Evolutionary conservation across 768 basidiomycete genomes (phyloP), one percentile per base, ranked within the genome.

Genomic region (Lanmaoa rubissima): DNA sequence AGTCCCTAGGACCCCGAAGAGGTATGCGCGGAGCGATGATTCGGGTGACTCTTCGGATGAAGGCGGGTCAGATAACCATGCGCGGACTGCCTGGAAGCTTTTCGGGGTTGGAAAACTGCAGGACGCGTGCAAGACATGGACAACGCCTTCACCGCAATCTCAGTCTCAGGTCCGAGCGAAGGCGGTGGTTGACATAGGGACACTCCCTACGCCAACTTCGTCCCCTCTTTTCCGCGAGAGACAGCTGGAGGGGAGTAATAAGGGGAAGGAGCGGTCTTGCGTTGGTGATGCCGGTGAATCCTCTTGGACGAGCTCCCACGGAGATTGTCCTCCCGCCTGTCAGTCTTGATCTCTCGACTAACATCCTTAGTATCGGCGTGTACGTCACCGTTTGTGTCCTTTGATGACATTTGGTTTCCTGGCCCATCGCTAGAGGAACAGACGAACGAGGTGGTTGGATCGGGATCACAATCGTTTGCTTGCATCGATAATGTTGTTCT

Each of bases 71-170:
- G 73, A 79, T 46, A 82, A 79, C n/a, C 77, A 79, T n/a, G 83
- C 78, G 16, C 73, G 77, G 50, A 85, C 82, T 8, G 85, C 86
- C 0, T 80, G 86, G 60, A 56, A 66, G 5, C 64, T 88, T 4
- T 89, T 87, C 57, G 83, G 79, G 0, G 61, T 65, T 1, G 68
- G 73, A 12, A 74, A 76, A 4, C 73, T 16, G 10, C 57, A 39
- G 5, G 47, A 48, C 6, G 56, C 17, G 7, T 57, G 34, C 36
- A 65, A 59, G 36, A 54, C 51, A 10, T 64, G 67, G 65, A 39
- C 46, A 9, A 62, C 62, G 2, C 60, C 65, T 26, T 67, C 63
- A 19, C 35, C 61, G 2, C 50, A 54, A 12, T 55, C 54, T 39
- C 54, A 51, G n/a, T 42, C 40, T 5, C 53, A 44, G 17, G 16